phyloP scores from a whole-genome alignment of 257 asterid genomes.

The Ilex aquifolium region DNA sequence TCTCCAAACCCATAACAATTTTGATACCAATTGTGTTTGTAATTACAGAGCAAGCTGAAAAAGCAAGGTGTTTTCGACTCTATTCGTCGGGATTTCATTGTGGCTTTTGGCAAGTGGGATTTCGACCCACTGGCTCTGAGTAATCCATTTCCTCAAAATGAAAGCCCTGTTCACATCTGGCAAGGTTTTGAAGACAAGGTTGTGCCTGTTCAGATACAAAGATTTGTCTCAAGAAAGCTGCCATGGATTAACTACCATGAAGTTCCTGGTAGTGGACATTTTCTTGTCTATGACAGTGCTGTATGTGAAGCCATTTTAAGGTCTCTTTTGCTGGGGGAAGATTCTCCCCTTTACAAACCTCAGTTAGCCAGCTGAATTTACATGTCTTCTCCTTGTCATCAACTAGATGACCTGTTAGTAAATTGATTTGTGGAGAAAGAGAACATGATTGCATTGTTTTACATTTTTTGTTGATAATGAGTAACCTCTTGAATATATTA shows the following conservation, averaged over 20 bases:
- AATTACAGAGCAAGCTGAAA: conserved; percentile 54
- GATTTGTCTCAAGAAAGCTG: conserved; percentile 52
- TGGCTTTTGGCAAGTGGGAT: conserved; percentile 87
- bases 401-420: conserved; percentile 35
- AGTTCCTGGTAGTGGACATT: conserved; percentile 83
- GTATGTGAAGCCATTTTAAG: conserved; percentile 89
- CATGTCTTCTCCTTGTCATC: conserved; percentile 21
- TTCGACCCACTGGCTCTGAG: conserved; percentile 71
- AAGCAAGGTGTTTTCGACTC: conserved; percentile 52
- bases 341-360: conserved; percentile 56
- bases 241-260: conserved; percentile 93
- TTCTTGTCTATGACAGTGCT: conserved; percentile 68
- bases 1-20: neutral
- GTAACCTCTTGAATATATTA: no score
- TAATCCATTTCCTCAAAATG: conserved; percentile 41
- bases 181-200: conserved; percentile 49
- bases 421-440: conserved; percentile 17
- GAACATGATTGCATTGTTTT: no score
- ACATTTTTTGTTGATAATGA: no score
- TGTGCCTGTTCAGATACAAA: conserved; percentile 56
- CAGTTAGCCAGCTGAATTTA: conserved; percentile 14
- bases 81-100: conserved; percentile 63
- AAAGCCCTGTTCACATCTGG: conserved; percentile 38
- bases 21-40: neutral
- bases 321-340: conserved; percentile 81